phyloP scores from a whole-genome alignment of 805 yeast genomes.

The Candida loeiensis region DNA sequence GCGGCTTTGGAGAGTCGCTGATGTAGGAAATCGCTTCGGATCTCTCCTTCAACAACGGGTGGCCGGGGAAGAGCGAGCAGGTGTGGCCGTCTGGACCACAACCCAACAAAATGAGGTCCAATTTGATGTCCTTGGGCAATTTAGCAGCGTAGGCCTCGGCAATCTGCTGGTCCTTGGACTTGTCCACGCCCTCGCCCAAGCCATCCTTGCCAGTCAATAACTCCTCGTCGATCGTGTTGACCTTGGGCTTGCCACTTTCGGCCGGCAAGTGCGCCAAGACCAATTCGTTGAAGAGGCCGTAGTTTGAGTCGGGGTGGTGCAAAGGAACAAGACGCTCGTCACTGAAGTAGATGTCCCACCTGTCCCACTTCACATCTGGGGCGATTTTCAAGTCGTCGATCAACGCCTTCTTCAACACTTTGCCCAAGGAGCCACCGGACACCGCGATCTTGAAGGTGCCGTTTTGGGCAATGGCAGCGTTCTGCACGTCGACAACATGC shows the following conservation, averaged over 20 bases:
- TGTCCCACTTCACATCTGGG: slow-evolving; percentile 54
- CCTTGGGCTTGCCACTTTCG: slow-evolving; percentile 49
- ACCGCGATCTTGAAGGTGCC: slow-evolving; percentile 68
- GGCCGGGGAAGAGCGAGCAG: slow-evolving; percentile 89
- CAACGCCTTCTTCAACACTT: slow-evolving; percentile 64
- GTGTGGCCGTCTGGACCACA: slow-evolving; percentile 98
- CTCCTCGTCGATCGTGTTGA: slow-evolving; percentile 62
- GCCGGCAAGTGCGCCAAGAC: slow-evolving; percentile 50
- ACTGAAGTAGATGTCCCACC: slow-evolving; percentile 81
- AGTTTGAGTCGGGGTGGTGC: slow-evolving; percentile 80
- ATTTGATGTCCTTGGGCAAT: slow-evolving; percentile 44
- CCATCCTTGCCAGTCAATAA: slow-evolving; percentile 52
- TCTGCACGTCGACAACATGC: slow-evolving; percentile 59
- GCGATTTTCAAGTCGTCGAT: slow-evolving; percentile 50
- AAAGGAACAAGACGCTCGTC: slow-evolving; percentile 90
- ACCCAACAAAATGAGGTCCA: slow-evolving; percentile 76
- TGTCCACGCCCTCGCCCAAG: slow-evolving; percentile 41
- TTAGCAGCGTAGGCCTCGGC: slow-evolving; percentile 60
- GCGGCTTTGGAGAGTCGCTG: slow-evolving; percentile 88
- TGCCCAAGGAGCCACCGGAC: slow-evolving; percentile 88
- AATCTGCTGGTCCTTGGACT: slow-evolving; percentile 44
- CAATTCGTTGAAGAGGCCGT: slow-evolving; percentile 66
- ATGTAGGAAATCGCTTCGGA: slow-evolving; percentile 56
- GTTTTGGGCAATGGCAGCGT: slow-evolving; percentile 48
- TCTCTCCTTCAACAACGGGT: slow-evolving; percentile 56